A percentile compares a stretch with the other conserved stretches of the same genome.
phyloP scores from a whole-genome alignment of 768 basidiomycete species.

The Rubroboletus satanas region DNA sequence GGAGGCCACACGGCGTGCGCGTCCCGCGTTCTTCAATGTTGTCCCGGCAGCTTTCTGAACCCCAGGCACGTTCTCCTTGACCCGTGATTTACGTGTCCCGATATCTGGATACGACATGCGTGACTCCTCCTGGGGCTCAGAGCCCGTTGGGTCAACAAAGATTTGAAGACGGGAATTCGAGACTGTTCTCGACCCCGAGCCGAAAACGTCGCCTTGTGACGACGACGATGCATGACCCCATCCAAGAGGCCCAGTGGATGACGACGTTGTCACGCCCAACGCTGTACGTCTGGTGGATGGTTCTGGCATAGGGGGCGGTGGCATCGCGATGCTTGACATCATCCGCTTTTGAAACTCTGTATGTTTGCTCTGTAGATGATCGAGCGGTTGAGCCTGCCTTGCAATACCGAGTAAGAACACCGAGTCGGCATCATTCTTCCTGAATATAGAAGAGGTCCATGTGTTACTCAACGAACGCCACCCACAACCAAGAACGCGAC shows the following conservation, averaged over 20 bases:
- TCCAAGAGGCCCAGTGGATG: constrained; percentile 29
- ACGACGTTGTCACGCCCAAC: constrained; percentile 41
- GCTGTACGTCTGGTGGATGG: constrained; percentile 40
- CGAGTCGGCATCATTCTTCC: constrained; percentile 85
- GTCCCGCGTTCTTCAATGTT: constrained; percentile 60
- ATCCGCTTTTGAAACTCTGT: constrained; percentile 89
- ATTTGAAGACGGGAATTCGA: constrained; percentile 62
- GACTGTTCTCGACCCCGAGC: constrained; percentile 33
- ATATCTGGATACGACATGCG: constrained; percentile 62
- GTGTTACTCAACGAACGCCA: constrained; percentile 26
- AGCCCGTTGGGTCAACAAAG: constrained; percentile 68
- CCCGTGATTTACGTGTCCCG: constrained; percentile 70
- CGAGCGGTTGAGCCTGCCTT: constrained; percentile 74
- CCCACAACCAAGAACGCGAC: constrained; percentile 29
- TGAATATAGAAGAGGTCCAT: constrained; percentile 28
- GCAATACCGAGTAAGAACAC: constrained; percentile 87
- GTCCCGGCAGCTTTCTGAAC: constrained; percentile 65
- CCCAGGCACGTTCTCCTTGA: constrained; percentile 77
- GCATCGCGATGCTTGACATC: constrained; percentile 52
- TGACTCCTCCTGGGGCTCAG: constrained; percentile 42
- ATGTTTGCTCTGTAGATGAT: constrained; percentile 73
- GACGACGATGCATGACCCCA: constrained; percentile 12
- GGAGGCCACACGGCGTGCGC: constrained; percentile 49
- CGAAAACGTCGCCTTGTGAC: constrained; percentile 28
- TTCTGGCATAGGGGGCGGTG: constrained; percentile 36